phyloP scores from a whole-genome alignment of 2,329 filamentous ascomycete genomes.

The Pestalotiopsis sp. region DNA sequence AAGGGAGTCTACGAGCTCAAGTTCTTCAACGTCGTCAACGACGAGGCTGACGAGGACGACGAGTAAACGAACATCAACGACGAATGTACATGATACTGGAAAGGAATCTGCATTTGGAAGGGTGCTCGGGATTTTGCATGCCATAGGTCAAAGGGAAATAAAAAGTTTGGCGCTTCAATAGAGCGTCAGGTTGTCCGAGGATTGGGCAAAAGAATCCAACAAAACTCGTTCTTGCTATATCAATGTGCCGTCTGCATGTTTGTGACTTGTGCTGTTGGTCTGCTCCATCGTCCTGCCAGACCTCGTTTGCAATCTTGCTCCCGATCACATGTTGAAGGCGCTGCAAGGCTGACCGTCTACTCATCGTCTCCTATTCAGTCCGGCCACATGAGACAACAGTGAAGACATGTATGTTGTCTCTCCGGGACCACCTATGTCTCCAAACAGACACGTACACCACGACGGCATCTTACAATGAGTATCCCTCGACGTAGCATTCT shows the following conservation, averaged over 20 bases:
- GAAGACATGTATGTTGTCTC: background rate
- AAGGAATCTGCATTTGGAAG: constrained; percentile 7
- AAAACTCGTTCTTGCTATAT: background rate
- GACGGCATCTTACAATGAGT: too few relatives aligned
- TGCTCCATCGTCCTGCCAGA: background rate
- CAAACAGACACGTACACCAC: too few relatives aligned
- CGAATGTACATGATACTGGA: constrained; percentile 5
- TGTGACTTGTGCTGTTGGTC: background rate
- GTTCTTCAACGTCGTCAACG: constrained; percentile 99
- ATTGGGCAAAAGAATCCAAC: background rate
- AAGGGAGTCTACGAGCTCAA: constrained; percentile 99
- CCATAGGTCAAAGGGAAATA: constrained; percentile 14
- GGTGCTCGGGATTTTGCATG: background rate
- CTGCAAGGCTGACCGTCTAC: background rate
- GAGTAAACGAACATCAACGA: constrained; percentile 69
- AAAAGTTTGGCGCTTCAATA: constrained; percentile 17
- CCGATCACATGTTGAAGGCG: background rate
- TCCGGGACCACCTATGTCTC: too few relatives aligned
- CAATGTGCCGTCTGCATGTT: background rate
- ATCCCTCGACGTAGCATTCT: background rate
- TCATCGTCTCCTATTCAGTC: background rate
- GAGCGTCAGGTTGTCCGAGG: background rate
- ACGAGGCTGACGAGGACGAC: constrained; percentile 96
- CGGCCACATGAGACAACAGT: background rate
- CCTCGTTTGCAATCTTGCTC: background rate